Percentiles rank a stretch among this genome's conserved stretches.
Evolutionary conservation across 2,329 filamentous ascomycete genomes (phyloP).

Genomic region (Cryoendolithus antarcticus): DNA sequence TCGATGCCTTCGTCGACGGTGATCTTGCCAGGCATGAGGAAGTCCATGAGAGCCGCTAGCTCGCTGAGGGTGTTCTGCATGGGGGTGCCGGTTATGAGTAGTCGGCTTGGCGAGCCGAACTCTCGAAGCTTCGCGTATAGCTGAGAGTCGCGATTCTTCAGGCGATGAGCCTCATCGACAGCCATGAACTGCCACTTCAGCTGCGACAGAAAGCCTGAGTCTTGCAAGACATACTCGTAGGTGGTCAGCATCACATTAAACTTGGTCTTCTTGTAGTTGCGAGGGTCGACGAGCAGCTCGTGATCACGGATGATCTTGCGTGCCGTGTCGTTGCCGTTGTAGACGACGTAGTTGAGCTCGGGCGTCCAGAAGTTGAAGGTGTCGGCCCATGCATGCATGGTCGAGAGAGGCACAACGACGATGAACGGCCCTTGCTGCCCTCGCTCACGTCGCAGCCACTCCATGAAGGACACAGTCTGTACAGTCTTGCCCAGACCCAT

Average conservation of each 20-base stretch:
- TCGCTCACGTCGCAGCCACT: constrained; percentile 85
- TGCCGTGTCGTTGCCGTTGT: constrained; percentile 78
- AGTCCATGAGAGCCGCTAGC: constrained; percentile 84
- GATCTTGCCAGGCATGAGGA: constrained; percentile 89
- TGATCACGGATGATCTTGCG: constrained; percentile 81
- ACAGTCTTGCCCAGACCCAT: constrained; percentile 99
- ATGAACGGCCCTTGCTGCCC: constrained; percentile 88
- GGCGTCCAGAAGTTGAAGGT: constrained; percentile 96
- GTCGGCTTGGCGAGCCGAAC: constrained; percentile 76
- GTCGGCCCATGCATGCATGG: constrained; percentile 95
- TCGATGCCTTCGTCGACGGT: constrained; percentile 87
- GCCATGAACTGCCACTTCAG: constrained; percentile 98
- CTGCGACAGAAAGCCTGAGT: constrained; percentile 69
- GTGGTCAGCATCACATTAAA: constrained; percentile 98
- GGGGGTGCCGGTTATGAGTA: constrained; percentile 92
- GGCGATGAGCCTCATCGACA: constrained; percentile 88
- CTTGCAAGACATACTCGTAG: constrained; percentile 87
- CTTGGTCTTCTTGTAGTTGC: constrained; percentile 57
- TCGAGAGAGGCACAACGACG: constrained; percentile 92
- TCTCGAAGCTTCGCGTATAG: constrained; percentile 74
- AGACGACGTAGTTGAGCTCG: constrained; percentile 92
- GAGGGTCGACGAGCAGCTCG: constrained; percentile 70
- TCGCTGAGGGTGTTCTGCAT: constrained; percentile 96
- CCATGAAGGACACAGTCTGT: constrained; percentile 92
- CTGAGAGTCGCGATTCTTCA: constrained; percentile 94